These are phyloP conservation scores for Symbiodinium pilosum DNA, from an alignment of 73 alveolate species.

Conservation along the genomic window DNA sequence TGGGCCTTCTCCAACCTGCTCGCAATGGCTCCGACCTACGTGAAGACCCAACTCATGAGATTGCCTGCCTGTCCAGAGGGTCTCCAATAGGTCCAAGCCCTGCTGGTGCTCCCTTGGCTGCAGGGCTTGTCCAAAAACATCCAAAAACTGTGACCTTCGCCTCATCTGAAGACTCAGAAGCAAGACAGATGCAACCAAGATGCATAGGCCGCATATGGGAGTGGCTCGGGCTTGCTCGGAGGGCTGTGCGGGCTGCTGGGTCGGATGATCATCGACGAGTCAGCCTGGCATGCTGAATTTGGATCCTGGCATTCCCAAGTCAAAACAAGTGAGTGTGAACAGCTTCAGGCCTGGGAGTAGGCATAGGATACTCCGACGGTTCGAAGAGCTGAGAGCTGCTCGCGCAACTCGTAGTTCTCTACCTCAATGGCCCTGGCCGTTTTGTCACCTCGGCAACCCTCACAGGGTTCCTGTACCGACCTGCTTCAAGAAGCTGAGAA, in stretches of 20 bases:
- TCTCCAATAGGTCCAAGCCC: background rate
- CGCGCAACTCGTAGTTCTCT: constrained; percentile 91
- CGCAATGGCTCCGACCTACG: too few species aligned
- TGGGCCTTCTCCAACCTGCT: constrained; percentile 85
- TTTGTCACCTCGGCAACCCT: constrained; percentile 39
- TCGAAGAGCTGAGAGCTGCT: constrained; percentile 55
- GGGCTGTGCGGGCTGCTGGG: background rate
- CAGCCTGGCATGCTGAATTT: background rate
- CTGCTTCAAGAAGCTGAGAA: background rate
- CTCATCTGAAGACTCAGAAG: too few species aligned
- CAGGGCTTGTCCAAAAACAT: too few species aligned
- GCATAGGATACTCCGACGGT: constrained; percentile 23
- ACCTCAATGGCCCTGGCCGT: constrained; percentile 37
- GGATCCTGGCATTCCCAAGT: too few species aligned
- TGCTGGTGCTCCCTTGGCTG: too few species aligned
- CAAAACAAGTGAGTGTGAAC: too few species aligned
- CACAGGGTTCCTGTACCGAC: too few species aligned
- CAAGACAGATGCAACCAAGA: background rate
- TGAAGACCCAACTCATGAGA: too few species aligned
- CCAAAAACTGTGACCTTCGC: too few species aligned
- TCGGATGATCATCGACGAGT: background rate
- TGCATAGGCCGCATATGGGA: background rate
- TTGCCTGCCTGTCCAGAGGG: background rate
- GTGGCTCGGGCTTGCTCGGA: background rate
- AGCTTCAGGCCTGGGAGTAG: background rate